phyloP scores from a whole-genome alignment of 768 basidiomycete species.

The Naganishia onofrii region DNA sequence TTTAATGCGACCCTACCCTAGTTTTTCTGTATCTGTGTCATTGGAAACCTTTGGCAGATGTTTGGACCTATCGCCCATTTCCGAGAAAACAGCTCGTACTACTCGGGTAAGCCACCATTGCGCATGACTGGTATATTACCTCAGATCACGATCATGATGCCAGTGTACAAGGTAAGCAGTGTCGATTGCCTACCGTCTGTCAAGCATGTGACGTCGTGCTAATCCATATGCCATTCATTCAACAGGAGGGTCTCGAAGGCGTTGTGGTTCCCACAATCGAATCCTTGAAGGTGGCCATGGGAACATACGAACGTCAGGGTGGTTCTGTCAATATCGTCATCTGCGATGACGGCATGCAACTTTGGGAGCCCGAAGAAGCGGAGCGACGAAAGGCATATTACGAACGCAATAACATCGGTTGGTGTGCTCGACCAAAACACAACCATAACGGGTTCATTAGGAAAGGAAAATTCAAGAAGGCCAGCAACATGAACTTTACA shows the following conservation, averaged over 20 bases:
- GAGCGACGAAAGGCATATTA: constrained; percentile 71
- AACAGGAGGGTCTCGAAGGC: constrained; percentile 53
- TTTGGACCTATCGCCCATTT: constrained; percentile 51
- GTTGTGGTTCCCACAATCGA: constrained; percentile 62
- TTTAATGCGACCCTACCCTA: constrained; percentile 59
- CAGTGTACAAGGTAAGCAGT: constrained; percentile 66
- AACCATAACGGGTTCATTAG: constrained; percentile 68
- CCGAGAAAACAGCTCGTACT: constrained; percentile 49
- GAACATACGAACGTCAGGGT: constrained; percentile 81
- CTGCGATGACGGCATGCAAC: constrained; percentile 79
- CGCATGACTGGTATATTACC: constrained; percentile 40
- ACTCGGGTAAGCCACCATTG: constrained; percentile 46
- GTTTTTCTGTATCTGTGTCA: constrained; percentile 47
- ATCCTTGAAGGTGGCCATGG: constrained; percentile 80
- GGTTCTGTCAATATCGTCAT: constrained; percentile 75
- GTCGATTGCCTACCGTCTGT: not conserved
- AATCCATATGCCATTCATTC: not conserved
- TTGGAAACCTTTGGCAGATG: constrained; percentile 49
- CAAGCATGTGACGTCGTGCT: not conserved
- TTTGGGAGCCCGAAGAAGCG: constrained; percentile 63
- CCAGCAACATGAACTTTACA: constrained; percentile 86
- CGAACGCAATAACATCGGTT: constrained; percentile 67
- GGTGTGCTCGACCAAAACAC: constrained; percentile 77
- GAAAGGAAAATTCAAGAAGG: constrained; percentile 89
- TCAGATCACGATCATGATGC: constrained; percentile 63